Evolutionary conservation across 805 yeast genomes (phyloP), one percentile per base, ranked within the genome.

Genomic region (Wickerhamiella vanderwaltii): DNA sequence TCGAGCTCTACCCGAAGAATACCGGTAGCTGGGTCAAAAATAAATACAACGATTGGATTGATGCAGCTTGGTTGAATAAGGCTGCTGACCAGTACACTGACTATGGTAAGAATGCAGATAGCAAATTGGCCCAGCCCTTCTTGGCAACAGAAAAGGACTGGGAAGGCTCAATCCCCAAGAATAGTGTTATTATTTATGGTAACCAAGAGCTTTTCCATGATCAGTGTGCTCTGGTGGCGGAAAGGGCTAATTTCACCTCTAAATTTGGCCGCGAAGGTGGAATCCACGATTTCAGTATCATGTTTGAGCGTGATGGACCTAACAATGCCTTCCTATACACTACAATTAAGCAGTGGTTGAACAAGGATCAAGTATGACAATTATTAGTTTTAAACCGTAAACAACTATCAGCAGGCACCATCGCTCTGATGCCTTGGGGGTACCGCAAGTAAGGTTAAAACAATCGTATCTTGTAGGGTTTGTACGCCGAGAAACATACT

Each of bases 201-300:
- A 23, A 34, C 9, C 20, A 15, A 9, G 38, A 34, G 38, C 28
- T 34, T 7, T 34, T 34, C 13, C 9, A 11, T 23, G 38, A 24
- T 13, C n/a, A 12, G 38, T 20, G 18, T 13, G 29, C 17, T 5
- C 15, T 13, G 9, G 20, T 34, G 9, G n/a, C 17, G 16, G 13
- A 24, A 22, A 24, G 19, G 5, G 38, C 38, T 5, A 12, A 13
- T 9, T 13, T 34, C 28, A 24, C 28, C 13, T 13, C 9, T 24
- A 15, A 15, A 13, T 23, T 22, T 16, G 5, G 16, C 29, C 20
- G 24, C 29, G 18, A 20, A 9, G 38, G 28, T 15, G 28, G 24
- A 3, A 34, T 34, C n/a, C 38, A 34, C 18, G 38, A 34, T n/a
- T 34, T n/a, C 29, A 34, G 15, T n/a, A 17, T 34, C 9, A 29